Conservation (phyloP, 208 protist genomes). For the Naegleria lovaniensis region DNA sequence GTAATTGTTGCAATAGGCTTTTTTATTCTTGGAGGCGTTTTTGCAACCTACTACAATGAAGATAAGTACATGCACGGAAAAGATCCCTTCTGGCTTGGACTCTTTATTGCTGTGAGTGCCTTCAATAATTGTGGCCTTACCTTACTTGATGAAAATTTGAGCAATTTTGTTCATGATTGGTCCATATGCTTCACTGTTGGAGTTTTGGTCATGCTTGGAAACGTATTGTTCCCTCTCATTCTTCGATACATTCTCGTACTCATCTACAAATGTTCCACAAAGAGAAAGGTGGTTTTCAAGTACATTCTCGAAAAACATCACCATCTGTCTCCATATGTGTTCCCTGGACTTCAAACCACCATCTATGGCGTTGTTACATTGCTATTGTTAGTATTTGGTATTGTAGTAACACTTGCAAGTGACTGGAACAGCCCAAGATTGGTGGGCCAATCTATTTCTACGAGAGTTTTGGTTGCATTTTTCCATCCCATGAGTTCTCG, state of each 20-base stretch:
- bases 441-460: not conserved
- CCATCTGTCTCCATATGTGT: not conserved
- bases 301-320: not conserved
- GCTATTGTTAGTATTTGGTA: not conserved
- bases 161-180: not conserved
- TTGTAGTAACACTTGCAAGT: not conserved
- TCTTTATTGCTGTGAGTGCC: not conserved
- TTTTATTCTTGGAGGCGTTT: not conserved
- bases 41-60: not conserved
- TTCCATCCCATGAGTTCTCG: not conserved
- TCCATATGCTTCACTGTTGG: not conserved
- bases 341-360: not conserved
- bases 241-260: not conserved
- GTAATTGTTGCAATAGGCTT: not conserved
- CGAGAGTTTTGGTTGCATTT: not conserved
- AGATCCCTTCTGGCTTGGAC: not conserved
- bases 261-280: too few relatives aligned
- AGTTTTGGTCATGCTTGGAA: not conserved
- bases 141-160: not conserved
- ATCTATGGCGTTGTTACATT: not conserved
- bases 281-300: not conserved
- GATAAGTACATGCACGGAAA: not conserved
- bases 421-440: not conserved
- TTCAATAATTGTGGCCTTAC: not conserved
- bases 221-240: not conserved